Conservation (phyloP, 2,329 filamentous ascomycete species). For the Sporothrix inflata region DNA sequence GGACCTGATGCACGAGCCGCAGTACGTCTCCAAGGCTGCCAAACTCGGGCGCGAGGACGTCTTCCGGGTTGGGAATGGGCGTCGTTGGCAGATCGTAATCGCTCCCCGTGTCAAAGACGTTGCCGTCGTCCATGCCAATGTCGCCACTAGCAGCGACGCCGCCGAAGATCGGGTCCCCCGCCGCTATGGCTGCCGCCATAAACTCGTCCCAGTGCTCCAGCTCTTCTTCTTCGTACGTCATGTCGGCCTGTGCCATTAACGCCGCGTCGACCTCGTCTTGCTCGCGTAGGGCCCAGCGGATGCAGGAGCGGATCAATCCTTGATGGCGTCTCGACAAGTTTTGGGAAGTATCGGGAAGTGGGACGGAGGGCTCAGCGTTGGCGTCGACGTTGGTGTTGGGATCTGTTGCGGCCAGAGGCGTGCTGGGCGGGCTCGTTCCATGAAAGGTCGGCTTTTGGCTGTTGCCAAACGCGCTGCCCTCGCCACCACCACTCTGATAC, state of each 20-base stretch:
- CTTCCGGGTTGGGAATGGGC: constrained; percentile 16
- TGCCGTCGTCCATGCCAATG: background rate
- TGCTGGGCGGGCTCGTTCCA: background rate
- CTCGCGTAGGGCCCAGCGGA: constrained; percentile 31
- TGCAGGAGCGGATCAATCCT: constrained; percentile 30
- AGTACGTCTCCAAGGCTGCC: constrained; percentile 29
- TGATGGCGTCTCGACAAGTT: constrained; percentile 27
- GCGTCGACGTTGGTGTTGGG: background rate
- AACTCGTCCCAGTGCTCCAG: constrained; percentile 32
- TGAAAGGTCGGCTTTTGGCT: background rate
- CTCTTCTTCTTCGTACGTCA: constrained; percentile 27
- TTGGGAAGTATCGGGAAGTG: background rate
- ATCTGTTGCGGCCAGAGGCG: background rate
- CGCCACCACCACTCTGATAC: too few species aligned
- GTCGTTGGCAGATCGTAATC: background rate
- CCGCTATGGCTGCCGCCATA: background rate
- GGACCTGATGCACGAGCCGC: constrained; percentile 10
- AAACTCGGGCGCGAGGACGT: constrained; percentile 23
- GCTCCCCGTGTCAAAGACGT: background rate
- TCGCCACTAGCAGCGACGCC: background rate
- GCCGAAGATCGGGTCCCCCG: background rate
- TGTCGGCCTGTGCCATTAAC: constrained; percentile 31
- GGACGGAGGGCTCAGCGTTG: background rate
- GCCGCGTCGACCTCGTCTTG: constrained; percentile 33
- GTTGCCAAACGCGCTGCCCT: background rate